A percentile compares a stretch with the other conserved stretches of the same genome.
These are phyloP conservation scores for Elsinoe arachidis DNA, from an alignment of 2,329 filamentous ascomycete species.

Conservation along the genomic window DNA sequence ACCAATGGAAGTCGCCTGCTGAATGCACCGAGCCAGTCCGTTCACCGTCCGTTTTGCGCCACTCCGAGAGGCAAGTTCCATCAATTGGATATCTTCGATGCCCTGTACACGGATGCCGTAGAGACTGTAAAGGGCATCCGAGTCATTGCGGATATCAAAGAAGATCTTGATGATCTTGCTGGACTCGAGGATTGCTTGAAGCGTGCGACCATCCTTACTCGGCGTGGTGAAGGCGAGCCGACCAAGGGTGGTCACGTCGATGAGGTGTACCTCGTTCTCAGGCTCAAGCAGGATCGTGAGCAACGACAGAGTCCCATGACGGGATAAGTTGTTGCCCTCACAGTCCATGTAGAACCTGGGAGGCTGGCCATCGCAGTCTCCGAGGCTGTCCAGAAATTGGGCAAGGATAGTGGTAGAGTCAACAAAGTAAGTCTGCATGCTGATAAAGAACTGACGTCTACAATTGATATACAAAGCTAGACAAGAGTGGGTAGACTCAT, in stretches of 20 bases:
- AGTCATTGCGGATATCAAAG: conserved; percentile 52
- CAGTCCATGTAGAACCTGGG: conserved; percentile 40
- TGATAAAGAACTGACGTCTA: not conserved
- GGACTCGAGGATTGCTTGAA: conserved; percentile 40
- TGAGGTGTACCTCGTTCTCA: conserved; percentile 30
- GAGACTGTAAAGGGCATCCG: conserved; percentile 45
- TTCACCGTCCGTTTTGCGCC: conserved; percentile 21
- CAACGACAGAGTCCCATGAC: conserved; percentile 40
- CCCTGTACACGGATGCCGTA: conserved; percentile 38
- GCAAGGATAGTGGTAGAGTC: not conserved
- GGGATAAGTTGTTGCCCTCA: conserved; percentile 38
- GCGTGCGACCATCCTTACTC: conserved; percentile 17
- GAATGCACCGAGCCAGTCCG: conserved; percentile 35
- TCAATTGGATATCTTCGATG: conserved; percentile 48
- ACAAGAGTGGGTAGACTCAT: too few species aligned
- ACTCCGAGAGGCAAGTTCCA: conserved; percentile 40
- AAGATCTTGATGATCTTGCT: conserved; percentile 41
- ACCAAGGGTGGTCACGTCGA: conserved; percentile 38
- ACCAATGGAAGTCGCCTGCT: conserved; percentile 20
- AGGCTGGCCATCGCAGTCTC: not conserved
- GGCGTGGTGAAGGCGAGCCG: conserved; percentile 34
- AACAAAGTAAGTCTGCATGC: not conserved
- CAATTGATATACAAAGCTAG: too few species aligned
- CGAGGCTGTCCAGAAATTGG: not conserved
- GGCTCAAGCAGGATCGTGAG: conserved; percentile 33